Evolutionary conservation across 1,284 basidiomycete genomes (phyloP), one percentile per base, ranked within the genome.

Genomic region (Trichosporon faecale): DNA sequence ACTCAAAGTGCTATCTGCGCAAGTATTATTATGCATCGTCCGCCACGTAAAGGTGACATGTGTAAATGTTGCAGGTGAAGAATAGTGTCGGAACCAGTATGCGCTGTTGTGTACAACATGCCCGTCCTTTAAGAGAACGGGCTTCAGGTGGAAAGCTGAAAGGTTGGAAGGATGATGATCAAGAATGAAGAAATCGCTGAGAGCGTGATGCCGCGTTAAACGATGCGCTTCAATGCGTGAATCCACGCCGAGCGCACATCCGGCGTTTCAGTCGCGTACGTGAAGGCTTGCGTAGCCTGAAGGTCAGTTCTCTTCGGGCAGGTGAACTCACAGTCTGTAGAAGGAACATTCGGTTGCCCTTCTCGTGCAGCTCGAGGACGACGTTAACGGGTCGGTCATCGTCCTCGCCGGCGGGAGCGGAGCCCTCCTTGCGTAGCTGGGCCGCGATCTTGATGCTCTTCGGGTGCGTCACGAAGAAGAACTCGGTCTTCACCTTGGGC

Each of bases 211-310:
- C 16, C 27, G 12, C 29, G 2, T 61, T 46, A 70, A n/a, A 70
- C 49, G 21, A 66, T 66, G 3, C 66, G 65, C 21, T 66, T 66
- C 29, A 82, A 68, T 46, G 77, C 76, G 52, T 70, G 66, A 64
- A 81, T 70, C 82, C 82, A 83, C 55, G 76, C 72, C 4, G 73
- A 67, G 35, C 78, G 73, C 29, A 78, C 70, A 63, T 81, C 82
- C 2, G 74, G 68, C 1, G 76, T 74, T 57, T 82, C 80, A 3
- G 77, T 73, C 3, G 77, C 68, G 66, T 76, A 81, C 5, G 57
- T 60, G 64, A 65, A 52, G 9, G 55, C 35, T 27, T 68, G 63
- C 1, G 52, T 65, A 6, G 64, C 64, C 64, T 65, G 27, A 14
- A 0, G 18, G 37, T 29, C 6, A 66, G 21, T n/a, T 12, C 27